Percentiles rank a stretch among this genome's conserved stretches.
These are phyloP conservation scores for Lophiotrema nucula DNA, from an alignment of 495 filamentous ascomycete species.

Conservation along the genomic window DNA sequence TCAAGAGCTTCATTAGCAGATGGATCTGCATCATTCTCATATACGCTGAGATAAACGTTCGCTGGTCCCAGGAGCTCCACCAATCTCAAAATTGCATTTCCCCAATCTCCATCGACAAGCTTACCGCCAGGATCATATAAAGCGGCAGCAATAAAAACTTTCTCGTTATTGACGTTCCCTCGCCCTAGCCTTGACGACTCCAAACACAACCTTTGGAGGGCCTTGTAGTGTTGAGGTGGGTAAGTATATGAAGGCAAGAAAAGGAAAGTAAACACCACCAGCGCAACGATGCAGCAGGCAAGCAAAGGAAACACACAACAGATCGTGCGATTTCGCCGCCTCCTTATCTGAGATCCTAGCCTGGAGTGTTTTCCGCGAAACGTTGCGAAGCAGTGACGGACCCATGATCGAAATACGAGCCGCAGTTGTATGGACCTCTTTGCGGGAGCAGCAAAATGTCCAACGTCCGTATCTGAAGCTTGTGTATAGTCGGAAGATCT, in stretches of 20 bases:
- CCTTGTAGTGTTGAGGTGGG: constrained; percentile 1
- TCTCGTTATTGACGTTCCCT: constrained; percentile 11
- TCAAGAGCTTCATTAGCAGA: constrained; percentile 44
- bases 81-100: constrained; percentile 5
- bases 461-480: not conserved
- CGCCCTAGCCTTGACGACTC: not conserved
- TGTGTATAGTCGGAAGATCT: not conserved
- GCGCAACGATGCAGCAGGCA: not conserved
- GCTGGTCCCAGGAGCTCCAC: not conserved
- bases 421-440: not conserved
- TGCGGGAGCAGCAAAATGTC: not conserved
- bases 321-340: not conserved
- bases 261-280: not conserved
- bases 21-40: constrained; percentile 67
- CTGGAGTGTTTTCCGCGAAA: not conserved
- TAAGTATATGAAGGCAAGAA: constrained; percentile 5
- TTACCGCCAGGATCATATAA: constrained; percentile 4
- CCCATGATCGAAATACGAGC: not conserved
- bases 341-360: not conserved
- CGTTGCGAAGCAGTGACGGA: not conserved
- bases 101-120: constrained; percentile 6
- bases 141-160: constrained; percentile 8
- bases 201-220: not conserved
- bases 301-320: not conserved
- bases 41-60: constrained; percentile 34